Base-by-base conservation (phyloP, 2,329 filamentous ascomycete genomes). In the Monilinia polystroma region DNA sequence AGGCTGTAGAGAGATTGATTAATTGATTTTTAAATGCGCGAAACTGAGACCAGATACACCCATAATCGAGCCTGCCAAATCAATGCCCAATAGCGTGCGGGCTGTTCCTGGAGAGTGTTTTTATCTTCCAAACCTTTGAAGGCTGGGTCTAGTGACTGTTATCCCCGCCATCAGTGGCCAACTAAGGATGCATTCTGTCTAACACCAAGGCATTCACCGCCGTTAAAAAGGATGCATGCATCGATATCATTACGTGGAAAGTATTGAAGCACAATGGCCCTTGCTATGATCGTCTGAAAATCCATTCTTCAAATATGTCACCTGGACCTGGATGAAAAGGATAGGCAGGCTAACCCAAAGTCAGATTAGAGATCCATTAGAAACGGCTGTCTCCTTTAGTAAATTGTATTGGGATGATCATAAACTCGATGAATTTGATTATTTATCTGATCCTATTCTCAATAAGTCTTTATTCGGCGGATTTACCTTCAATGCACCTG, bases 221-320 rank as follows among this genome's bases (percentile, higher is more conserved):
- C 32, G 6, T 51, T 58, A 38, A 23, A 26, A 18, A 20, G 43
- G n/a, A 29, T 47, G 51, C 29, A 32, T 59, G 63, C n/a, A 65
- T 38, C 56, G 18, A 38, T 43, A 43, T 65, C 59, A 65, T 65
- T 65, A 65, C 63, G 43, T 65, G 29, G n/a, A 55, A 51, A 32
- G 20, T 29, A 4, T 49, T 59, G 43, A 56, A 58, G 43, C 32
- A 45, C 26, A 38, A 56, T 38, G 43, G 32, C 43, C 18, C 18
- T 59, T 41, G 8, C n/a, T 41, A 59, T 59, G 53, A 59, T 59
- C 43, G 43, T 38, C 53, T 20, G n/a, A 58, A 18, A 59, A n/a
- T 41, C 23, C 32, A 52, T 52, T 59, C 45, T 49, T 58, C 54
- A 59, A 23, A 59, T 41, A 14, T 23, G 20, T 38, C 43, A 26